These are phyloP conservation scores for Boletus bicolor DNA, from an alignment of 768 basidiomycete species.

Conservation along the genomic window DNA sequence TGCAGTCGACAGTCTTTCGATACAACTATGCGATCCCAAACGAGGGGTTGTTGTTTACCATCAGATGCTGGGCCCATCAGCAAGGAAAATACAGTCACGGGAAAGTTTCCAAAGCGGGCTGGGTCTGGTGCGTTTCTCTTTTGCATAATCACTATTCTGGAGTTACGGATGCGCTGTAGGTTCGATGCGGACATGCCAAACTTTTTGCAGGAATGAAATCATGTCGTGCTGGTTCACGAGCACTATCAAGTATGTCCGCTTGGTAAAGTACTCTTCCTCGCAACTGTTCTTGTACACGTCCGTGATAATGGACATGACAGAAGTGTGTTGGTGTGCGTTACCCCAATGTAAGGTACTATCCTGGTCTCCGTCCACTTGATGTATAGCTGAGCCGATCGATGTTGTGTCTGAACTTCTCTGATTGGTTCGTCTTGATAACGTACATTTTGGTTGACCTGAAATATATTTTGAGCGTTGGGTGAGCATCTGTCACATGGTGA, in stretches of 20 bases:
- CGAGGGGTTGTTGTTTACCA: not conserved
- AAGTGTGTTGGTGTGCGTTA: not conserved
- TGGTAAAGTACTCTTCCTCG: not conserved
- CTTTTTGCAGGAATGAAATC: not conserved
- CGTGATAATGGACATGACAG: not conserved
- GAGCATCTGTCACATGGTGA: not conserved
- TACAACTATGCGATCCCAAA: slow-evolving; percentile 25
- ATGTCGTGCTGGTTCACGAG: not conserved
- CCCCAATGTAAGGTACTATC: not conserved
- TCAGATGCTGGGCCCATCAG: slow-evolving; percentile 6
- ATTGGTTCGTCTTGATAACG: not conserved
- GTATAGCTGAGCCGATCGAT: not conserved
- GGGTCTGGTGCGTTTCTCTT: slow-evolving; percentile 20
- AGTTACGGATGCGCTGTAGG: slow-evolving; percentile 5
- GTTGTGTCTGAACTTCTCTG: not conserved
- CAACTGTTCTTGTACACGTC: not conserved
- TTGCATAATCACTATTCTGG: too few relatives aligned
- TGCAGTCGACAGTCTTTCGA: slow-evolving; percentile 23
- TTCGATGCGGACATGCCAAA: slow-evolving; percentile 21
- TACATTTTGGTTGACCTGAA: not conserved
- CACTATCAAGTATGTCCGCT: not conserved
- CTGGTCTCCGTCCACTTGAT: not conserved
- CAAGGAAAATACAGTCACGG: slow-evolving; percentile 3
- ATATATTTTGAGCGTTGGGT: not conserved
- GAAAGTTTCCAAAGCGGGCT: slow-evolving; percentile 3